These are phyloP conservation scores for Boehmeria nivea DNA, from an alignment of 306 rosid genomes.

Conservation along the genomic window DNA sequence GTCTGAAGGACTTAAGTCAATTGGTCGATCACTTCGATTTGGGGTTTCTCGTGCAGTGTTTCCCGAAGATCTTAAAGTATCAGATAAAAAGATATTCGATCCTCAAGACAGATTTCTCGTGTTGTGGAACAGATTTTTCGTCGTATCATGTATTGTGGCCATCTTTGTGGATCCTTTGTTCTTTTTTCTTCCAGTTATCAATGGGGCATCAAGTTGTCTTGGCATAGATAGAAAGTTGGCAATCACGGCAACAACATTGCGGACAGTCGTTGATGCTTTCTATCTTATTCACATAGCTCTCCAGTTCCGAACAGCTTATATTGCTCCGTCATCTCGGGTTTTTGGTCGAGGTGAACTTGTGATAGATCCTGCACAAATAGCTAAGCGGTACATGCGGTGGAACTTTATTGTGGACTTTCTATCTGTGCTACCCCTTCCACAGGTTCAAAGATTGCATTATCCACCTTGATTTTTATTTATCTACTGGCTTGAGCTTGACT, in stretches of 20 bases:
- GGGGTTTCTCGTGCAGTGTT: constrained; percentile 88
- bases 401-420: constrained; percentile 78
- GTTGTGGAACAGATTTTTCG: constrained; percentile 72
- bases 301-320: constrained; percentile 91
- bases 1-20: constrained; percentile 87
- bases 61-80: constrained; percentile 88
- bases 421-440: constrained; percentile 86
- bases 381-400: constrained; percentile 74
- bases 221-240: constrained; percentile 78
- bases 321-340: constrained; percentile 99
- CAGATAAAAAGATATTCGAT: constrained; percentile 86
- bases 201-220: constrained; percentile 48
- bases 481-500: no score
- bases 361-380: constrained; percentile 82
- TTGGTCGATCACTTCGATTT: constrained; percentile 80
- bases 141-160: constrained; percentile 79
- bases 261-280: constrained; percentile 78
- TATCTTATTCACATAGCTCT: constrained; percentile 92
- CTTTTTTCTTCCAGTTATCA: constrained; percentile 84
- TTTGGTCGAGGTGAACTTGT: constrained; percentile 99
- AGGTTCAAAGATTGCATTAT: constrained; percentile 37
- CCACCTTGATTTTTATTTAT: no score
- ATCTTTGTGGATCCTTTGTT: constrained; percentile 92
- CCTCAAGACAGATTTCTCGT: constrained; percentile 88
- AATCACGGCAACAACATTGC: constrained; percentile 67